Evolutionary conservation across 352 stramenopile species (phyloP).

Genomic region (Phytophthora pinifolia): DNA sequence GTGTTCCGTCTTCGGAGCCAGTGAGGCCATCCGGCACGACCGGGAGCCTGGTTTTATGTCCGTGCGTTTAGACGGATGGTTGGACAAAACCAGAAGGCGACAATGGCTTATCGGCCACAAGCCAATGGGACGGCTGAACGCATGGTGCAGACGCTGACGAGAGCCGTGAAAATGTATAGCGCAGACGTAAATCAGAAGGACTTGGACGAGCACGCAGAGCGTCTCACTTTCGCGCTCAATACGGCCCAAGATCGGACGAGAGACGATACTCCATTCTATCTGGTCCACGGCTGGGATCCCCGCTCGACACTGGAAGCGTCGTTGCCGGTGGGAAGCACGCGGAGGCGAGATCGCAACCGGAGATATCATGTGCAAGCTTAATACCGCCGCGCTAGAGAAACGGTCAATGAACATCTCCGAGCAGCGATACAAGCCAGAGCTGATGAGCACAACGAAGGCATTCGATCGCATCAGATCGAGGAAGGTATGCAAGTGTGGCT

Average conservation of each 20-base stretch:
- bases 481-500: background rate
- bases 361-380: constrained; percentile 1
- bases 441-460: background rate
- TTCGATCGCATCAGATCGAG: background rate
- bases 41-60: constrained; percentile 27
- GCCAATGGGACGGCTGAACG: constrained; percentile 17
- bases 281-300: background rate
- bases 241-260: background rate
- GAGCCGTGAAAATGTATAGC: constrained; percentile 15
- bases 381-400: background rate
- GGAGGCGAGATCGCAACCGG: background rate
- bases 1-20: constrained; percentile 16
- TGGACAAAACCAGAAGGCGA: constrained; percentile 4
- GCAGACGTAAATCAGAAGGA: constrained; percentile 14
- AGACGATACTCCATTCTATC: background rate
- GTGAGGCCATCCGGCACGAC: constrained; percentile 20
- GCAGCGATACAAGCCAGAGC: background rate
- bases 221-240: background rate
- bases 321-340: background rate
- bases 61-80: constrained; percentile 17
- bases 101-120: constrained; percentile 22
- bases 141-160: constrained; percentile 19
- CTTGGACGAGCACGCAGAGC: constrained; percentile 22
- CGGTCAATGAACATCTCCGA: background rate
- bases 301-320: constrained; percentile 9